phyloP scores from a whole-genome alignment of 768 basidiomycete species.

The Mycena leptocephala region DNA sequence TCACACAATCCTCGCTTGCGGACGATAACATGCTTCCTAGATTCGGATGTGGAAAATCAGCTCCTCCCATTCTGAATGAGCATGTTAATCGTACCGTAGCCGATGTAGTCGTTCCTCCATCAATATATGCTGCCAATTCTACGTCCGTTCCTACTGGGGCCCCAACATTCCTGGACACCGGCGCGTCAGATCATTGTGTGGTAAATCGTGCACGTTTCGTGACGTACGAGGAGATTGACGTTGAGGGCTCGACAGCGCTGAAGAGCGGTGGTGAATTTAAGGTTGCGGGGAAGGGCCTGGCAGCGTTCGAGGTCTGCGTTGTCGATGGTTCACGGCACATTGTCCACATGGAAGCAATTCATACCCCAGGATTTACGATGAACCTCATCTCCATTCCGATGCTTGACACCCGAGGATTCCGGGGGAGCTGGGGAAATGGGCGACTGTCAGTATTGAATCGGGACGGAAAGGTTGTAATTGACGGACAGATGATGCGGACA shows the following conservation, averaged over 20 bases:
- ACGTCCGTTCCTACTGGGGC: background rate
- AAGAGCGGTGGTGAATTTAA: too few relatives aligned
- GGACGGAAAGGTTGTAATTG: background rate
- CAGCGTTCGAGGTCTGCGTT: background rate
- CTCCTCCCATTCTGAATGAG: too few relatives aligned
- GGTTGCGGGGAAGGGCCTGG: background rate
- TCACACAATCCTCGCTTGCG: too few relatives aligned
- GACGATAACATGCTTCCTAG: conserved; percentile 11
- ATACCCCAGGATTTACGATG: background rate
- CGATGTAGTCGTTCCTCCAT: background rate
- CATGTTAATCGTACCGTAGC: conserved; percentile 19
- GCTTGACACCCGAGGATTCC: background rate
- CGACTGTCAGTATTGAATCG: background rate
- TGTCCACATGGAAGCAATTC: background rate
- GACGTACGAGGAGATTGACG: too few relatives aligned
- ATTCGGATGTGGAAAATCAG: conserved; percentile 14
- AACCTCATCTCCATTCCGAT: background rate
- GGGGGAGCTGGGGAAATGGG: background rate
- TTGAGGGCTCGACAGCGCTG: too few relatives aligned
- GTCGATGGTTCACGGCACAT: background rate
- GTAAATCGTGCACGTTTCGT: too few relatives aligned
- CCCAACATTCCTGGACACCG: background rate
- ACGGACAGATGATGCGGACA: background rate
- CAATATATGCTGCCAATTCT: background rate
- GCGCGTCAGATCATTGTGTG: too few relatives aligned